These are phyloP conservation scores for Talaromyces sp. DNA, from an alignment of 2,329 filamentous ascomycete species.

Conservation along the genomic window DNA sequence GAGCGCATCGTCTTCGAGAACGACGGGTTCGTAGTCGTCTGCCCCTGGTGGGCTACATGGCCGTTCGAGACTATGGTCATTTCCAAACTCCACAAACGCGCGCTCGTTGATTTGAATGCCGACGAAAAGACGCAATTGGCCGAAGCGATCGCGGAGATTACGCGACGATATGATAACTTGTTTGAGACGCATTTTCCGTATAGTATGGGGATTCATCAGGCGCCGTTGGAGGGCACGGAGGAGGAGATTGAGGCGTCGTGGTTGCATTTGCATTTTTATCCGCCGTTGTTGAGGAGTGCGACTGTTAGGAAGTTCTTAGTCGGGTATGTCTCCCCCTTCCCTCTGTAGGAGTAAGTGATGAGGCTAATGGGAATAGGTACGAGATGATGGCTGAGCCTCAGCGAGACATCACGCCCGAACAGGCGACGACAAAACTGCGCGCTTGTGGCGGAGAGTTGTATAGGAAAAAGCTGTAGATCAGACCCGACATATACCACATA, in stretches of 20 bases:
- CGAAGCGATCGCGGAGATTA: conserved; percentile 82
- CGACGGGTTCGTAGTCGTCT: conserved; percentile 76
- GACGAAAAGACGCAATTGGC: conserved; percentile 73
- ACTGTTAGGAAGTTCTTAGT: conserved; percentile 96
- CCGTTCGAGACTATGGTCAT: conserved; percentile 94
- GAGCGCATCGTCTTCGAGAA: conserved; percentile 91
- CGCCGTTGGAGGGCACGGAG: conserved; percentile 74
- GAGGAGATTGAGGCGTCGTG: conserved; percentile 86
- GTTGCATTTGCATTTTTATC: conserved; percentile 97
- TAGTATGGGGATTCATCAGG: conserved; percentile 95
- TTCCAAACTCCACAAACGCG: conserved; percentile 77
- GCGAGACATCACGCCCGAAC: conserved; percentile 94
- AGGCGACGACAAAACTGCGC: conserved; percentile 76
- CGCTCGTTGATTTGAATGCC: conserved; percentile 75
- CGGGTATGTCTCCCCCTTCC: conserved; percentile 51
- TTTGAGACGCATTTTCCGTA: conserved; percentile 98
- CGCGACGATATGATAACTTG: conserved; percentile 89
- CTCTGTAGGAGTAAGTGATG: not conserved
- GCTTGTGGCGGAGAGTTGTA: conserved; percentile 80
- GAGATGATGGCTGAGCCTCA: conserved; percentile 98
- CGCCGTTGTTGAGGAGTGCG: conserved; percentile 84
- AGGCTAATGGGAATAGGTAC: conserved; percentile 53
- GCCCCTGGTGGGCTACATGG: conserved; percentile 98
- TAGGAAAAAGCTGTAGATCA: conserved; percentile 57
- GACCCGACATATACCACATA: not conserved